phyloP scores from a whole-genome alignment of 495 filamentous ascomycete genomes.

The Neurospora sp. region DNA sequence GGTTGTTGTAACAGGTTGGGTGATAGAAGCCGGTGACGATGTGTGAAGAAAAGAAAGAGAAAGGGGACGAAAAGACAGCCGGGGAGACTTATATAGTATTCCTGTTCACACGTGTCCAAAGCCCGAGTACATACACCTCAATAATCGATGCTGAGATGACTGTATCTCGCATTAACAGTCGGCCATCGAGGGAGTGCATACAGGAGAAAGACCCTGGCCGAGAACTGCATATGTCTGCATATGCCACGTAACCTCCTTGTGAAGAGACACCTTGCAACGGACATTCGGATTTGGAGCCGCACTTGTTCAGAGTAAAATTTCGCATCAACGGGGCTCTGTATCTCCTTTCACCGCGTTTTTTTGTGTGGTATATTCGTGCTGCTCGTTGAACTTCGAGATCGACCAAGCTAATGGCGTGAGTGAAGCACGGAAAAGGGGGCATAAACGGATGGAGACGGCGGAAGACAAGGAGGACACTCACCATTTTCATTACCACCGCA shows the following conservation, averaged over 20 bases:
- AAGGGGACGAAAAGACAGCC: too few relatives aligned
- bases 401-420: background rate
- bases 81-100: background rate
- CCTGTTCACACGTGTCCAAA: background rate
- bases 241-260: background rate
- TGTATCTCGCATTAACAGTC: background rate
- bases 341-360: too few relatives aligned
- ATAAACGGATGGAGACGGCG: background rate
- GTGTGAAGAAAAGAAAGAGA: background rate
- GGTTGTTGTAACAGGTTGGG: too few relatives aligned
- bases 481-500: background rate
- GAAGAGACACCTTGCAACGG: background rate
- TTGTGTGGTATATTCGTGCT: background rate
- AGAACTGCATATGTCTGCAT: background rate
- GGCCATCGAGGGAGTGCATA: background rate
- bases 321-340: background rate
- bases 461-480: background rate
- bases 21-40: too few relatives aligned
- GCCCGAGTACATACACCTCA: background rate
- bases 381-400: background rate
- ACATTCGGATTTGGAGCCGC: background rate
- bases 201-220: background rate
- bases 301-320: background rate
- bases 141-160: background rate
- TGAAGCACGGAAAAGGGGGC: background rate